phyloP scores from a whole-genome alignment of 1,139 yeast genomes.

The Torulaspora globosa region DNA sequence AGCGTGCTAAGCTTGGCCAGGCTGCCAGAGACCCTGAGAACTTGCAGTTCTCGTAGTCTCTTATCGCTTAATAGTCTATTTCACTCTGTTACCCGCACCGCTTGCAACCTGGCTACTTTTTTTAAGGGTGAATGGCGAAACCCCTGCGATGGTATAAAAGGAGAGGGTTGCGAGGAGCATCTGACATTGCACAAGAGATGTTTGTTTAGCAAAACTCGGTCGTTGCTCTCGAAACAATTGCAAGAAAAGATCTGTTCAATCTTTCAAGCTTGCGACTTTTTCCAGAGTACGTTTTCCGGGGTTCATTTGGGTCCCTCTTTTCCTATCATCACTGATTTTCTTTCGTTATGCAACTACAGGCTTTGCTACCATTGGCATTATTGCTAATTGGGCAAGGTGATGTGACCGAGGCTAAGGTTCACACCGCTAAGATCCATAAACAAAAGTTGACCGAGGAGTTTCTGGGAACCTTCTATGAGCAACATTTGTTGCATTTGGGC shows the following conservation, averaged over 20 bases:
- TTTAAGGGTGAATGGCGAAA: slow-evolving; percentile 16
- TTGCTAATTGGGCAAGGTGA: slow-evolving; percentile 44
- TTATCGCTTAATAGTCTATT: background rate
- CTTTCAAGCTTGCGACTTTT: background rate
- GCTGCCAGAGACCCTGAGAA: slow-evolving; percentile 22
- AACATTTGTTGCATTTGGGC: slow-evolving; percentile 67
- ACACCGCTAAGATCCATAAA: slow-evolving; percentile 60
- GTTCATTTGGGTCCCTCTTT: background rate
- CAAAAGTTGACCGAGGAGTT: slow-evolving; percentile 59
- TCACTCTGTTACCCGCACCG: slow-evolving; percentile 4
- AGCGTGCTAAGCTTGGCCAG: slow-evolving; percentile 34
- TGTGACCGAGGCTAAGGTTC: slow-evolving; percentile 53
- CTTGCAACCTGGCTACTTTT: background rate
- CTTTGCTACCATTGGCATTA: slow-evolving; percentile 66
- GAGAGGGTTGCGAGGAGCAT: background rate
- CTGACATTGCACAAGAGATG: background rate
- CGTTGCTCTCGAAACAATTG: background rate
- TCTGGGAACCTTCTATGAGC: slow-evolving; percentile 54
- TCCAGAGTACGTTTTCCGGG: background rate
- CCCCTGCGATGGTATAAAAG: slow-evolving; percentile 14
- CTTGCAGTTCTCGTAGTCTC: slow-evolving; percentile 18
- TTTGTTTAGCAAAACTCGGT: background rate
- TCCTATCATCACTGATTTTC: background rate
- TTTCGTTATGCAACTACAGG: slow-evolving; percentile 47
- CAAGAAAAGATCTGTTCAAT: background rate